phyloP scores from a whole-genome alignment of 2,329 filamentous ascomycete genomes.

The Colletotrichum liaoningense region DNA sequence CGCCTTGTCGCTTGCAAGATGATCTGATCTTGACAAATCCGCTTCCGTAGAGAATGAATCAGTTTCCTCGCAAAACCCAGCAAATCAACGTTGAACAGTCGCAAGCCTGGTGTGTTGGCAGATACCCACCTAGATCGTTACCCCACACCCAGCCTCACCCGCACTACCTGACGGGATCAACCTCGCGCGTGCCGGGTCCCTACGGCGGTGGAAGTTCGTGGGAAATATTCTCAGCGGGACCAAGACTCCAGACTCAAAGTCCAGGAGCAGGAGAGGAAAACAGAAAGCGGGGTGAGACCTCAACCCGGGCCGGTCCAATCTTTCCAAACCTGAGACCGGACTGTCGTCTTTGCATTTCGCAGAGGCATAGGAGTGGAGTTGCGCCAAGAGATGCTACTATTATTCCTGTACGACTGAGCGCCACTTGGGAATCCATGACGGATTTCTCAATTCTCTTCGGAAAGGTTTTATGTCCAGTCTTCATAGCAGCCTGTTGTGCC shows the following conservation, averaged over 20 bases:
- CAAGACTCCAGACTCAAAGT: neutral
- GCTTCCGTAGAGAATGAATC: neutral
- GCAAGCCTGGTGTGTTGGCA: constrained; percentile 6
- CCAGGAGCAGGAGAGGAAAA: neutral
- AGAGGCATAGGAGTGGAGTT: neutral
- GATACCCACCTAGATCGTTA: neutral
- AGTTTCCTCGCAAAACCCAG: neutral
- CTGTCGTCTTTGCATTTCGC: neutral
- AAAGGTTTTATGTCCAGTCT: neutral
- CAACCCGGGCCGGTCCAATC: neutral
- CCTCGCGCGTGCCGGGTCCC: neutral
- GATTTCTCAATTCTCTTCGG: neutral
- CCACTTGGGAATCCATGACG: neutral
- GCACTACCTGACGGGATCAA: neutral
- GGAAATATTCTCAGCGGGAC: neutral
- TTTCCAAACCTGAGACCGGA: neutral
- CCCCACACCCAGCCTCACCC: constrained; percentile 21
- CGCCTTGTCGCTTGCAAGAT: no score
- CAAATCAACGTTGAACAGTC: neutral
- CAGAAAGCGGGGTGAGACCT: neutral
- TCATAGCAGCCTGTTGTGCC: neutral
- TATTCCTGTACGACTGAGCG: neutral
- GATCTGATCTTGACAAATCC: neutral
- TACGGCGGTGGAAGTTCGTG: neutral
- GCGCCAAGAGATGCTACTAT: neutral